phyloP scores from a whole-genome alignment of 2,329 filamentous ascomycete species.

The Aschersonia sp. region DNA sequence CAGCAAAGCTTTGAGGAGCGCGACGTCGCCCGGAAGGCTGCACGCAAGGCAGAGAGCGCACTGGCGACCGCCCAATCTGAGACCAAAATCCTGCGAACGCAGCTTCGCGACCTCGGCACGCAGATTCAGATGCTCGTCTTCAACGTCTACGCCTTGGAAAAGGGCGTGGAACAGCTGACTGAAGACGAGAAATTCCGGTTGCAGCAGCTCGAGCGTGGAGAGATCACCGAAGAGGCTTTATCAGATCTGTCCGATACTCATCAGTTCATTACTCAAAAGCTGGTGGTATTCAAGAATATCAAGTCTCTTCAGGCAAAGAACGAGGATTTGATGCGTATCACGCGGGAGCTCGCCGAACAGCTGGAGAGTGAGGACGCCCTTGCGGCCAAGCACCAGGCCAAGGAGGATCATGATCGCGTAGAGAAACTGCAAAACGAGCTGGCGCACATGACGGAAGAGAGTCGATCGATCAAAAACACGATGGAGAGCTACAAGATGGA shows the following conservation, averaged over 20 bases:
- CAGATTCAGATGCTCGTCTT: constrained; percentile 85
- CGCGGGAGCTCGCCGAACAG: constrained; percentile 70
- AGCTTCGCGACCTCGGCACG: constrained; percentile 76
- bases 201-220: constrained; percentile 62
- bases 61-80: constrained; percentile 51
- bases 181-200: constrained; percentile 61
- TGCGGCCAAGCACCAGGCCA: constrained; percentile 45
- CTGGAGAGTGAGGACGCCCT: constrained; percentile 85
- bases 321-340: constrained; percentile 64
- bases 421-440: constrained; percentile 58
- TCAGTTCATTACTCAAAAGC: constrained; percentile 72
- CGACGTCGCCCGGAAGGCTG: constrained; percentile 62
- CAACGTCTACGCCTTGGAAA: constrained; percentile 70
- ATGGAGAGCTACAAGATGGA: constrained; percentile 91
- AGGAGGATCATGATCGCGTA: constrained; percentile 56
- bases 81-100: constrained; percentile 64
- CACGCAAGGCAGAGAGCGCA: constrained; percentile 64
- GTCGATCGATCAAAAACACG: constrained; percentile 65
- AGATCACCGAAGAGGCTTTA: constrained; percentile 54
- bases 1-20: constrained; percentile 71
- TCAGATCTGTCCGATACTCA: constrained; percentile 73
- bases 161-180: constrained; percentile 57
- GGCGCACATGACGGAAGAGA: constrained; percentile 66
- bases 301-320: constrained; percentile 80
- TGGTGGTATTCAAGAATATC: constrained; percentile 82